Evolutionary conservation across 495 filamentous ascomycete species (phyloP), one percentile per base, ranked within the genome.

Genomic region (Penicillium paxilli): DNA sequence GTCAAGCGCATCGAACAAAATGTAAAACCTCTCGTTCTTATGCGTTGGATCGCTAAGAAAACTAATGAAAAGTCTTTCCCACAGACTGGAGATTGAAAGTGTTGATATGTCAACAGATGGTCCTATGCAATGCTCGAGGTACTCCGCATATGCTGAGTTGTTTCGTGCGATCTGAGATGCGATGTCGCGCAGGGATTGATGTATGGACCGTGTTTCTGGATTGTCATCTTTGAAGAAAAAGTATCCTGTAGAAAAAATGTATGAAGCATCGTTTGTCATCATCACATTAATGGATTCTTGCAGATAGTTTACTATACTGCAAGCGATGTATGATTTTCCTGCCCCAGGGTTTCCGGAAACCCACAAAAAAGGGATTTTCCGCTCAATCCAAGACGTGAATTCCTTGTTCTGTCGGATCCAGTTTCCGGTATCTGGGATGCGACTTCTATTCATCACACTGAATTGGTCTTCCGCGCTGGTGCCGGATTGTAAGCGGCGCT

Each of bases 1-100:
- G 45, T 74, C 69, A 11, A 74, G 44, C 1, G 60, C 71, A 51
- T 74, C 71, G 3, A 72, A 47, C 5, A 74, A 11, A 20, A 74
- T 42, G 47, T 68, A 70, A 2, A 62, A 51, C 8, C 17, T 58
- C n/a, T 58, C 58, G 9, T 57, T 58, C 6, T 30, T 35, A 17
- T 57, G 49, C 1, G 38, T 10, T 55, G 35, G 10, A 59, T 5
- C 10, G 10, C 5, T 40, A 35, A 71, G 69, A 44, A 53, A 71
- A 14, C 67, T 58, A 0, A 63, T 38, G 33, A 71, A 71, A 0
- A 74, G 50, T 6, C 42, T 49, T 28, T 58, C 59, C 64, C 65
- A 74, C n/a, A 61, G 55, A 25, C 67, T 69, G 25, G 25, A 28
- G 5, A 28, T 4, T 44, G 62, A 51, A 1, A 69, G 60, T 0